phyloP scores from a whole-genome alignment of 2,329 filamentous ascomycete species.

The Ascochyta fabae region DNA sequence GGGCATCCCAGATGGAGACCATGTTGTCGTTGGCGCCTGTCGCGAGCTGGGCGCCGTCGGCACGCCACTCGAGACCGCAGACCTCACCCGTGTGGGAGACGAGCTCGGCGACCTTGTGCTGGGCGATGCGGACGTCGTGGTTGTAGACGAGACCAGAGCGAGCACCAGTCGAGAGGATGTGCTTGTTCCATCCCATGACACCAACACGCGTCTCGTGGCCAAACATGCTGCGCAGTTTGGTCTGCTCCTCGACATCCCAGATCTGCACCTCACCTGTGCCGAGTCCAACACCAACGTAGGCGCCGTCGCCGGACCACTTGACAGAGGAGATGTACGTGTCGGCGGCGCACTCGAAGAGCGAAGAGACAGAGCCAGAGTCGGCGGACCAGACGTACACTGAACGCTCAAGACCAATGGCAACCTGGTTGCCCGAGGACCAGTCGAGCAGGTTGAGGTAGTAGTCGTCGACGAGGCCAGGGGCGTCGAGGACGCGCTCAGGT shows the following conservation, averaged over 20 bases:
- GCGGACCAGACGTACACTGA: constrained; percentile 99
- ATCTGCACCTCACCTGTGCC: constrained; percentile 97
- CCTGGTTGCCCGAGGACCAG: constrained; percentile 97
- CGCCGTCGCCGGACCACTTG: constrained; percentile 97
- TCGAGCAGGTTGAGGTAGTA: constrained; percentile 99
- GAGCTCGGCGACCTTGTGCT: constrained; percentile 98
- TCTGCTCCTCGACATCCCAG: constrained; percentile 95
- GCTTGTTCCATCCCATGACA: constrained; percentile 99
- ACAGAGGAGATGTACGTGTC: constrained; percentile 98
- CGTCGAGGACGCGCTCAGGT: constrained; percentile 94
- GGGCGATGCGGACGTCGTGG: constrained; percentile 95
- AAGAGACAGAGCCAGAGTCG: constrained; percentile 87
- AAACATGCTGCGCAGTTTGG: constrained; percentile 97
- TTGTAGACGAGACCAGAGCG: constrained; percentile 96
- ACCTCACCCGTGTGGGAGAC: constrained; percentile 97
- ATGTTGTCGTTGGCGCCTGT: constrained; percentile 99
- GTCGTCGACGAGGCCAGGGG: constrained; percentile 93
- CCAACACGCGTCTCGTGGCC: constrained; percentile 96
- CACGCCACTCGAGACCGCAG: constrained; percentile 96
- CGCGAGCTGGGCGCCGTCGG: constrained; percentile 93
- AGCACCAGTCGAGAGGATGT: constrained; percentile 91
- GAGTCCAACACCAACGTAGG: constrained; percentile 93
- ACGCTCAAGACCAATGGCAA: constrained; percentile 95
- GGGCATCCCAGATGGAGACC: constrained; percentile 98
- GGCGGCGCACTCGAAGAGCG: constrained; percentile 81